Evolutionary conservation across 305 asterid genomes (phyloP), one percentile per base, ranked within the genome.

Genomic region (Fraxinus albicans): DNA sequence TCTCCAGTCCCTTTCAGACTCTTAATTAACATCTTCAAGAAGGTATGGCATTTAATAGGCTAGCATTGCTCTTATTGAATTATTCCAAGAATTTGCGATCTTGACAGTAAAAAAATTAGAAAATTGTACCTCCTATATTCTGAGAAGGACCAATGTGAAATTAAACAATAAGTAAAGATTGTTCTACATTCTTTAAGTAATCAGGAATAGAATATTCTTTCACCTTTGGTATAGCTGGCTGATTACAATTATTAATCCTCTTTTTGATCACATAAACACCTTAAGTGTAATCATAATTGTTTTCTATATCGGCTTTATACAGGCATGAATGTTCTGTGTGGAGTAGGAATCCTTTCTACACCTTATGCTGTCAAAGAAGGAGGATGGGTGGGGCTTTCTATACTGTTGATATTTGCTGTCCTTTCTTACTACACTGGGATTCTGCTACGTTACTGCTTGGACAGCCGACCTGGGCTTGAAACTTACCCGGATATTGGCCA

Each of bases 401-500:
- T 96, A 83, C 76, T 96, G 81, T 79, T 96, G 19, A 85, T 92
- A 76, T 96, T 87, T 74, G 96, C 95, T 73, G 0, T 91, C 73
- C 95, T 96, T 80, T 96, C 99, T 69, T 94, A 82, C 81, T 95
- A 95, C 90, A 96, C 99, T 8, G 98, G 99, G 53, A 87, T 96
- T 81, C 97, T 96, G 72, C 88, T 95, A 8, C 85, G 97, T 44
- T 77, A 38, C 77, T 95, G 99, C 86, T 89, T 95, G 88, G 99
- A 96, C 86, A 96, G 98, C 88, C 91, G 88, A 82, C 98, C 98
- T 0, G 99, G 97, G 55, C 97, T 96, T 17, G 97, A 89, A 82
- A 96, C 98, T 4, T 96, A 96, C 79, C 99, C 99, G 0, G 98
- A 96, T 84, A 95, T 96, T 77, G 98, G 99, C 77, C 97, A 95